Conservation (phyloP, 2,329 filamentous ascomycete species). For the Cytospora chrysosperma region DNA sequence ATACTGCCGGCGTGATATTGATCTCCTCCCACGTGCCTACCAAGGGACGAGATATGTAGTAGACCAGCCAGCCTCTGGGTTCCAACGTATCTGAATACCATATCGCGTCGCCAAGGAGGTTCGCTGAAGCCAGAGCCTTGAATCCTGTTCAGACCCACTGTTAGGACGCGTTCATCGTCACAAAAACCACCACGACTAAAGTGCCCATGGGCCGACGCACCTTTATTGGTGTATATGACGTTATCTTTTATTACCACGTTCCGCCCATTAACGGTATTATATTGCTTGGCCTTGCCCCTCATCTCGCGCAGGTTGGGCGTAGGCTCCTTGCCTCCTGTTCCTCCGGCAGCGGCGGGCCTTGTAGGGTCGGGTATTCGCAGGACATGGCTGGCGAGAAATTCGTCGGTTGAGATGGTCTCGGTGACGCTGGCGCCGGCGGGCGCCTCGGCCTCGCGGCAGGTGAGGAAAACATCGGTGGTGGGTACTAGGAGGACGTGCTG, state of each 20-base stretch:
- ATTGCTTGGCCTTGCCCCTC: conserved; percentile 90
- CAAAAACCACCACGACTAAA: neutral
- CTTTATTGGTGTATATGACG: conserved; percentile 94
- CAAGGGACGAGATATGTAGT: conserved; percentile 89
- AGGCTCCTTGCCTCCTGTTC: conserved; percentile 48
- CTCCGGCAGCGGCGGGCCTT: conserved; percentile 45
- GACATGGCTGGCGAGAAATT: conserved; percentile 96
- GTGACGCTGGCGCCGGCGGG: conserved; percentile 61
- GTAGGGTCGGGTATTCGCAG: conserved; percentile 70
- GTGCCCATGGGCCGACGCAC: conserved; percentile 45
- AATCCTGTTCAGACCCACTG: conserved; percentile 62
- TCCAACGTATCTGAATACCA: conserved; percentile 91
- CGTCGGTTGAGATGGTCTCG: conserved; percentile 84
- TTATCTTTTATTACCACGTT: conserved; percentile 94
- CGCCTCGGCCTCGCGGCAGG: conserved; percentile 82
- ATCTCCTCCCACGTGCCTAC: conserved; percentile 79
- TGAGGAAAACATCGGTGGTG: conserved; percentile 86
- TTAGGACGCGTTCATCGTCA: neutral
- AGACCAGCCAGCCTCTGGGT: conserved; percentile 90
- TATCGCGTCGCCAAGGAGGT: conserved; percentile 77
- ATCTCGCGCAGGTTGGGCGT: conserved; percentile 74
- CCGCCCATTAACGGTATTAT: conserved; percentile 86
- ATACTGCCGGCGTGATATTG: conserved; percentile 65
- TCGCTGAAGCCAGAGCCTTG: conserved; percentile 85
- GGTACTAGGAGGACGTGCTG: conserved; percentile 94